Evolutionary conservation across 225 moss, liverwort and hornwort genomes (phyloP).

Genomic region (Thuidium tamariscinum): DNA sequence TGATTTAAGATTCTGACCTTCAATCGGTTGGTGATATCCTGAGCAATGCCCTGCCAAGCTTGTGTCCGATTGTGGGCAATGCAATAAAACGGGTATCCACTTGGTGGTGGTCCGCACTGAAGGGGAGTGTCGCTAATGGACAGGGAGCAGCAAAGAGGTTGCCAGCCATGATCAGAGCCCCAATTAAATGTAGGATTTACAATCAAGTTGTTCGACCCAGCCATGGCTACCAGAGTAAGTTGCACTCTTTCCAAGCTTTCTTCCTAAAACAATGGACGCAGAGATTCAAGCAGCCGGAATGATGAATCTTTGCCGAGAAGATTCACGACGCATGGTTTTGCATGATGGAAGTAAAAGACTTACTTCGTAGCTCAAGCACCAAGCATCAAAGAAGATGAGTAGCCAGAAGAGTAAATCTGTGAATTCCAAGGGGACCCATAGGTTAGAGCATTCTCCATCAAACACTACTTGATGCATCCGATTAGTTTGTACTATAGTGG

Average conservation of each 20-base stretch:
- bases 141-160: conserved; percentile 51
- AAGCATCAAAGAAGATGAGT: background rate
- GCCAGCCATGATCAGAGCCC: conserved; percentile 42
- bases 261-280: background rate
- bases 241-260: background rate
- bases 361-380: background rate
- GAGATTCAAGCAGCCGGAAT: background rate
- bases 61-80: conserved; percentile 61
- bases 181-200: conserved; percentile 38
- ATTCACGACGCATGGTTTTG: background rate
- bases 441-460: background rate
- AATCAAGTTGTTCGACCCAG: conserved; percentile 9
- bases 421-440: background rate
- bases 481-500: no score
- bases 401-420: background rate
- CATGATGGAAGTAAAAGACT: background rate
- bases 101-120: conserved; percentile 35
- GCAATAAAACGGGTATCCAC: conserved; percentile 46
- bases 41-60: conserved; percentile 81
- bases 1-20: conserved; percentile 14
- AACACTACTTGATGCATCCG: background rate
- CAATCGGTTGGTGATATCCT: conserved; percentile 56
- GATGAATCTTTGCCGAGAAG: background rate
- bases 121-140: conserved; percentile 23
- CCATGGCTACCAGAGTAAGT: background rate